Evolutionary conservation across 768 basidiomycete species (phyloP), one percentile per base, ranked within the genome.

Genomic region (Naganishia vishniacii): DNA sequence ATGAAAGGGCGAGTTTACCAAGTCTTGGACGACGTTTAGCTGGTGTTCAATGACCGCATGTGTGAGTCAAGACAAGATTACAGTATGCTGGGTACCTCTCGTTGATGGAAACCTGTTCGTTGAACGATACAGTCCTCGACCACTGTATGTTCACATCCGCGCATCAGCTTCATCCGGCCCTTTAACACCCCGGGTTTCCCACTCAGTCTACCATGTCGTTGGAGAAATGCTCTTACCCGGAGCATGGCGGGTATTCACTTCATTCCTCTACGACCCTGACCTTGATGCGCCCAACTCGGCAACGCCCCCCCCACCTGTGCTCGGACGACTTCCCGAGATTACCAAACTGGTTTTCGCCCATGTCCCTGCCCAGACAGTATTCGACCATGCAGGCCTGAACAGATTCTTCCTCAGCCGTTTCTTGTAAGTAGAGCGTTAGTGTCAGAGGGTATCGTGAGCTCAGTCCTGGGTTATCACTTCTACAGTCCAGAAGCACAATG

Each of bases 171-270:
- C n/a, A n/a, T n/a, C n/a, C n/a, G n/a, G n/a, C n/a, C n/a, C n/a
- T n/a, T n/a, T n/a, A n/a, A n/a, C n/a, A n/a, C n/a, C n/a, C n/a
- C n/a, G n/a, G n/a, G n/a, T n/a, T n/a, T n/a, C n/a, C n/a, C n/a
- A n/a, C n/a, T n/a, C 60, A 72, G 71, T 63, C 59, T 71, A 72
- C 48, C 71, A 72, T 60, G 67, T 67, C 63, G 66, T 72, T 56
- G 71, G 71, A 15, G 71, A 72, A 46, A 68, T 60, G 16, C 71
- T 72, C 59, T 46, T n/a, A n/a, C n/a, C 69, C 31, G 71, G 70
- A 9, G 67, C 65, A 28, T 71, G 68, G 68, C 32, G 71, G 53
- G 59, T 64, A 32, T 71, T 66, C 66, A 18, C 59, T 48, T 45
- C 66, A 58, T 41, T 71, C 47, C 48, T 26, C 48, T 29, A 56